phyloP scores from a whole-genome alignment of 2,329 filamentous ascomycete genomes.

The Fusarium sp. region DNA sequence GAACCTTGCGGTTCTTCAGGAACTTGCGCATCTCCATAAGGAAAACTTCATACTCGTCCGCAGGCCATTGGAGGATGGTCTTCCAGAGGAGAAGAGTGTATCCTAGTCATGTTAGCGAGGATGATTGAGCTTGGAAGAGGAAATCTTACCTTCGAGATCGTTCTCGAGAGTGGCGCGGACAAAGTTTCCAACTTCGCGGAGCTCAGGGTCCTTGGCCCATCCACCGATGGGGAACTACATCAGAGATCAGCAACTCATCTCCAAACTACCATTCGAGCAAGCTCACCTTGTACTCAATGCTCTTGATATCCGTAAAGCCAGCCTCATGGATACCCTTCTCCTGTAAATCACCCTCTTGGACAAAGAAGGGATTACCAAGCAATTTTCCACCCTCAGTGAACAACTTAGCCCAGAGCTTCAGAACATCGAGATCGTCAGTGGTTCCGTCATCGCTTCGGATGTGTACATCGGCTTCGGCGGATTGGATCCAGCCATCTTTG shows the following conservation, averaged over 20 bases:
- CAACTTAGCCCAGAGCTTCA: slow-evolving; percentile 28
- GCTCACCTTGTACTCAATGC: slow-evolving; percentile 31
- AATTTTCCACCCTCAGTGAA: slow-evolving; percentile 32
- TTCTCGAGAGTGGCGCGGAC: slow-evolving; percentile 39
- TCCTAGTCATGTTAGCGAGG: slow-evolving; percentile 4
- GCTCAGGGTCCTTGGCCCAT: slow-evolving; percentile 30
- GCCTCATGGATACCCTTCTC: slow-evolving; percentile 31
- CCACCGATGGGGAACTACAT: slow-evolving; percentile 37
- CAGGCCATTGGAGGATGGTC: slow-evolving; percentile 34
- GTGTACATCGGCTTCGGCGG: slow-evolving; percentile 33
- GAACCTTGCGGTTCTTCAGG: slow-evolving; percentile 27
- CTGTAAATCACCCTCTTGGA: slow-evolving; percentile 23
- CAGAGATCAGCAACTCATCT: background rate
- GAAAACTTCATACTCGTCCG: slow-evolving; percentile 38
- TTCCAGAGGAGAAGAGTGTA: slow-evolving; percentile 38
- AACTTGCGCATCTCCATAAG: slow-evolving; percentile 34
- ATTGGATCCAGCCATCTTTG: slow-evolving; percentile 34
- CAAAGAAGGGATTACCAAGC: slow-evolving; percentile 28
- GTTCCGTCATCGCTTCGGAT: slow-evolving; percentile 41
- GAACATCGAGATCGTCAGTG: slow-evolving; percentile 17
- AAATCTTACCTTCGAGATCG: slow-evolving; percentile 31
- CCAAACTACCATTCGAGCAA: fast-evolving
- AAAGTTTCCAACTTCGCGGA: slow-evolving; percentile 34
- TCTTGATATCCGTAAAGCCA: slow-evolving; percentile 36
- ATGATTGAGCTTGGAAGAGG: fast-evolving